Percentiles rank a stretch among this genome's conserved stretches.
phyloP scores from a whole-genome alignment of 2,329 filamentous ascomycete genomes.

The Monilinia polystroma region DNA sequence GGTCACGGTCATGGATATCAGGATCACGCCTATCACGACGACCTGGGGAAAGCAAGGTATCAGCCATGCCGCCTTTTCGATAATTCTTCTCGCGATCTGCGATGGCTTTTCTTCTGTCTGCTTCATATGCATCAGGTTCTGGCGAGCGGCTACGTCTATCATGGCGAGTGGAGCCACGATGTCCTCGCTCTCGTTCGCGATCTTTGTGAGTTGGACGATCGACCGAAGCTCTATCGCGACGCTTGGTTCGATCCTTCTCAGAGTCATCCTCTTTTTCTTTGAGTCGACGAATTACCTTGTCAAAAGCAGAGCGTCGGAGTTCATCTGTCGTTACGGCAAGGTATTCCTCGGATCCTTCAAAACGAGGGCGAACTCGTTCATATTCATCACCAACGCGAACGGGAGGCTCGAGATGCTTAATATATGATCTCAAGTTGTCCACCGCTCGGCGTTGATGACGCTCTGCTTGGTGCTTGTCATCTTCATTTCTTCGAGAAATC shows the following conservation, averaged over 20 bases:
- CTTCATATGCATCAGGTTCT: constrained; percentile 93
- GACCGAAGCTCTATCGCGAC: constrained; percentile 56
- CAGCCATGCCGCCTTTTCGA: constrained; percentile 72
- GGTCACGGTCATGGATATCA: constrained; percentile 40
- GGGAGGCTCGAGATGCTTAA: constrained; percentile 89
- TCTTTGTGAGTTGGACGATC: constrained; percentile 45
- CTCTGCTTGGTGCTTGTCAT: constrained; percentile 78
- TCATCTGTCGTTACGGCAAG: constrained; percentile 80
- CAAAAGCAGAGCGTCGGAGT: constrained; percentile 77
- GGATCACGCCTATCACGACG: constrained; percentile 43
- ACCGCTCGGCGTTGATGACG: constrained; percentile 81
- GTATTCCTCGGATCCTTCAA: constrained; percentile 82
- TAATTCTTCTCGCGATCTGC: constrained; percentile 93
- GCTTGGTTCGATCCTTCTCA: constrained; percentile 63
- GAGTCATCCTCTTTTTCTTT: constrained; percentile 85
- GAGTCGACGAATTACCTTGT: constrained; percentile 87
- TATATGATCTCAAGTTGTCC: constrained; percentile 78
- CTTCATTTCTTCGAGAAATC: constrained; percentile 75
- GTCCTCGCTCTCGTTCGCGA: constrained; percentile 61
- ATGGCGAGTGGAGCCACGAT: constrained; percentile 53
- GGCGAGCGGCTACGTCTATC: constrained; percentile 76
- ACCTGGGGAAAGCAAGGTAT: constrained; percentile 52
- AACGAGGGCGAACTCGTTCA: constrained; percentile 78
- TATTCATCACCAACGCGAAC: constrained; percentile 77
- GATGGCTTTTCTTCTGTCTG: constrained; percentile 88